These are phyloP conservation scores for Candida maltosa DNA, from an alignment of 805 yeast species.

Conservation along the genomic window DNA sequence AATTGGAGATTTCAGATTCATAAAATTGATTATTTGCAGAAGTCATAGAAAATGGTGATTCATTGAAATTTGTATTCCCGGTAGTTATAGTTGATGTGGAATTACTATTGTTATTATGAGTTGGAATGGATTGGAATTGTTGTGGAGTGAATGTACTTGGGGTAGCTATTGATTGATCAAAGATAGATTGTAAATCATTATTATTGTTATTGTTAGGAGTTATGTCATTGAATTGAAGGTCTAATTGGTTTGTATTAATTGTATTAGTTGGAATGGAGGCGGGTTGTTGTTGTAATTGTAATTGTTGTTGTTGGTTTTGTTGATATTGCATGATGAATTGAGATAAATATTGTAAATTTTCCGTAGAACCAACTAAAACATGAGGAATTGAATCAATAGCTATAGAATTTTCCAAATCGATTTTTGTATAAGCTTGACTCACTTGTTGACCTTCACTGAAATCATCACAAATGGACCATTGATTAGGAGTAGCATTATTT, in stretches of 20 bases:
- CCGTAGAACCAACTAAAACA: constrained; percentile 55
- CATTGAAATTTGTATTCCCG: constrained; percentile 1
- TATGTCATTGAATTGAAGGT: constrained; percentile 1
- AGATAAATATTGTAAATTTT: constrained; percentile 50
- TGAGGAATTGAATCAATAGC: constrained; percentile 64
- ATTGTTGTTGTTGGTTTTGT: constrained; percentile 8
- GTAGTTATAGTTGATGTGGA: background rate
- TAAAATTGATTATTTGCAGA: constrained; percentile 5
- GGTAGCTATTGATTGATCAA: constrained; percentile 1
- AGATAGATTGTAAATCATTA: constrained; percentile 4
- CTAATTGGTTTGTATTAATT: background rate
- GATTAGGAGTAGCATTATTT: constrained; percentile 52
- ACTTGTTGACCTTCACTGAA: constrained; percentile 84
- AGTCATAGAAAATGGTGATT: constrained; percentile 5
- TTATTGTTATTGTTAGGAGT: constrained; percentile 1
- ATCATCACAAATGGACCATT: constrained; percentile 81
- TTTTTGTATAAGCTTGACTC: constrained; percentile 51
- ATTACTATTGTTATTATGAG: constrained; percentile 1
- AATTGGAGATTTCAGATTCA: constrained; percentile 8
- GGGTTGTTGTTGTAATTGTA: too few species aligned
- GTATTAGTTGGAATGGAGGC: constrained; percentile 10
- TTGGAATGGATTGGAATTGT: constrained; percentile 2
- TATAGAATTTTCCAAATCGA: background rate
- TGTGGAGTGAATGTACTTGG: constrained; percentile 2
- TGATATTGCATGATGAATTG: constrained; percentile 42